phyloP scores from a whole-genome alignment of 441 rosid genomes.

The Pelargonium fulgidum region DNA sequence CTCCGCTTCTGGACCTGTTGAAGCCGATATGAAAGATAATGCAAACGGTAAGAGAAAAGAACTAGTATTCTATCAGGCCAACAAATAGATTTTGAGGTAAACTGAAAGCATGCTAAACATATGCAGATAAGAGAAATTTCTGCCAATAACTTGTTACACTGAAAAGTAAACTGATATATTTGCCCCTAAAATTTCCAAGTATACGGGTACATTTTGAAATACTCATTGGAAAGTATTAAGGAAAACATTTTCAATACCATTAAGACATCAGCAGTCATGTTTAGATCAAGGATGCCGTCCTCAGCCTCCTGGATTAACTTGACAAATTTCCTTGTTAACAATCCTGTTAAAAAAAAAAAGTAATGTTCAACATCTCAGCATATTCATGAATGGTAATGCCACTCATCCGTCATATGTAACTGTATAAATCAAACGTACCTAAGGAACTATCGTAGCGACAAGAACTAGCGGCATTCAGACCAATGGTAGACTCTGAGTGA shows the following conservation, averaged over 20 bases:
- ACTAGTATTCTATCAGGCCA: background rate
- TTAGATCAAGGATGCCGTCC: conserved; percentile 78
- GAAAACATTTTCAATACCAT: conserved; percentile 39
- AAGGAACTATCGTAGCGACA: conserved; percentile 74
- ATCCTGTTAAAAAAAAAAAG: conserved; percentile 39
- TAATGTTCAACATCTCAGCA: background rate
- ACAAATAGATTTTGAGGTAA: background rate
- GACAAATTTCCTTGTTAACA: conserved; percentile 68
- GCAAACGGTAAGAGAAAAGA: conserved; percentile 12
- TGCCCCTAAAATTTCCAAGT: background rate
- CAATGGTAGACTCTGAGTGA: conserved; percentile 37
- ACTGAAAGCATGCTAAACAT: background rate
- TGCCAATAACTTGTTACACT: background rate
- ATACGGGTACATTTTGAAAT: background rate
- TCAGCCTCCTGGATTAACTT: conserved; percentile 57
- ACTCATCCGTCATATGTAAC: conserved; percentile 8
- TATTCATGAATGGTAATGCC: conserved; percentile 6
- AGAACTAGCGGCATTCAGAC: conserved; percentile 36
- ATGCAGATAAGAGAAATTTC: background rate
- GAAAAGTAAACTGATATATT: background rate
- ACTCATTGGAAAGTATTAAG: background rate
- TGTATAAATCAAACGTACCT: conserved; percentile 29
- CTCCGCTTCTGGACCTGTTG: conserved; percentile 85
- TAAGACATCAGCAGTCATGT: conserved; percentile 59
- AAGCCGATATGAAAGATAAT: conserved; percentile 13